Evolutionary conservation across 1,139 yeast genomes (phyloP).

Genomic region (Geotrichum cucujoidarum): DNA sequence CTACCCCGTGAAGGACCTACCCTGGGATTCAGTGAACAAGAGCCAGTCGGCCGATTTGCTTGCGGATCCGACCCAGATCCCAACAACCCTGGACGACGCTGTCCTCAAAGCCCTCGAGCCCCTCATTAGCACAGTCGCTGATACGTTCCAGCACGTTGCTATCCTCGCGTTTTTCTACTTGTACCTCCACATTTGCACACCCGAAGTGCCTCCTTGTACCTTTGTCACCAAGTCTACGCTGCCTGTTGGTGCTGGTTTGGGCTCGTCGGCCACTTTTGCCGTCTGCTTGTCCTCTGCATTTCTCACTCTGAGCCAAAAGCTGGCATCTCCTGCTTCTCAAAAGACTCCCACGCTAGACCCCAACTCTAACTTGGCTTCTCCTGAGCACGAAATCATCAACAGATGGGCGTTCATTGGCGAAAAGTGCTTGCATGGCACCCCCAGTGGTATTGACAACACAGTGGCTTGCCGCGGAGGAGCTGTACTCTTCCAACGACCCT

Average conservation of each 20-base stretch:
- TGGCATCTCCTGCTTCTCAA: constrained; percentile 22
- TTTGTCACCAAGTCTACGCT: constrained; percentile 74
- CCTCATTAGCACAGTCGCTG: constrained; percentile 44
- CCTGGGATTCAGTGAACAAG: constrained; percentile 35
- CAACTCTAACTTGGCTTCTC: constrained; percentile 23
- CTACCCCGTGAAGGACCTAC: constrained; percentile 60
- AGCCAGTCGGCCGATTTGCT: constrained; percentile 33
- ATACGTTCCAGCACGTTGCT: constrained; percentile 68
- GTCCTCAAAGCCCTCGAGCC: constrained; percentile 47
- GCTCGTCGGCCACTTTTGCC: constrained; percentile 87
- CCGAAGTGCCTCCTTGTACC: constrained; percentile 46
- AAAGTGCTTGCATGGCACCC: constrained; percentile 93
- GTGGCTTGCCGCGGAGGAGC: constrained; percentile 97
- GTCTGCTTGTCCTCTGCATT: constrained; percentile 81
- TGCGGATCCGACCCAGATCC: constrained; percentile 29
- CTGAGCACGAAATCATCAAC: constrained; percentile 61
- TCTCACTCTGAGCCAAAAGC: constrained; percentile 48
- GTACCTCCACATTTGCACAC: constrained; percentile 54
- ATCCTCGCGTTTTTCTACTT: constrained; percentile 81
- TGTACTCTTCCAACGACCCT: constrained; percentile 70
- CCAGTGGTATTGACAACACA: constrained; percentile 95
- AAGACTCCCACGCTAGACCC: constrained; percentile 10
- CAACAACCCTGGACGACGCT: constrained; percentile 58
- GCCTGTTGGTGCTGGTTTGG: constrained; percentile 96
- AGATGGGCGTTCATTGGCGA: constrained; percentile 92